These are phyloP conservation scores for Syzygium jambos DNA, from an alignment of 345 rosid species.

Conservation along the genomic window DNA sequence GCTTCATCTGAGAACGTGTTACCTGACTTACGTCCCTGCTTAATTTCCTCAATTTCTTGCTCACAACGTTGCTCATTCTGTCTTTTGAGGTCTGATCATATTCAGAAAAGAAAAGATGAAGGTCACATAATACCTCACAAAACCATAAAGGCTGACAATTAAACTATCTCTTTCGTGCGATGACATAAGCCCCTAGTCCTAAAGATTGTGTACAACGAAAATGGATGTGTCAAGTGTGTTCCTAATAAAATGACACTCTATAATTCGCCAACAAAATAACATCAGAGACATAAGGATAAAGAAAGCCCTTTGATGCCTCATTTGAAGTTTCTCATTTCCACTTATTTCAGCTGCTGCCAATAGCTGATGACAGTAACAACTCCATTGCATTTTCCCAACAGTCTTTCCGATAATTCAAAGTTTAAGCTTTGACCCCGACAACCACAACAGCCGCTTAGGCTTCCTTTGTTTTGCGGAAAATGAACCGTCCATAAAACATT, in stretches of 20 bases:
- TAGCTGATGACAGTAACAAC: neutral
- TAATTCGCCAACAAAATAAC: neutral
- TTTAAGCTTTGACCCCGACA: neutral
- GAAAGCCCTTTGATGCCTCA: neutral
- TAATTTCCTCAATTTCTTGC: conserved; percentile 77
- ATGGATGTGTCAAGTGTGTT: neutral
- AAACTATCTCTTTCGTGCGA: neutral
- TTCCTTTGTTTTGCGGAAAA: too few species aligned
- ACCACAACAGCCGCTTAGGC: neutral
- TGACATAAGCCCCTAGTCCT: neutral
- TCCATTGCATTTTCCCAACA: neutral
- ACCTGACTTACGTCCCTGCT: conserved; percentile 50
- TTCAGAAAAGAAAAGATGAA: neutral
- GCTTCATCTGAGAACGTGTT: conserved; percentile 80
- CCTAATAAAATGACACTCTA: neutral
- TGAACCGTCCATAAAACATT: too few species aligned
- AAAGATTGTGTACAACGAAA: neutral
- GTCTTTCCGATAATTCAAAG: neutral
- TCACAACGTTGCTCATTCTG: conserved; percentile 89
- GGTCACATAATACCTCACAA: neutral
- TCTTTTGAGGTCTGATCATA: conserved; percentile 50
- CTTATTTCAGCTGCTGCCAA: neutral
- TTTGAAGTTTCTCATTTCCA: neutral
- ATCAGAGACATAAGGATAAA: neutral
- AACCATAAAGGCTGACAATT: neutral